Evolutionary conservation across 2,329 filamentous ascomycete genomes (phyloP).

Genomic region (Drechslerella stenobrocha): DNA sequence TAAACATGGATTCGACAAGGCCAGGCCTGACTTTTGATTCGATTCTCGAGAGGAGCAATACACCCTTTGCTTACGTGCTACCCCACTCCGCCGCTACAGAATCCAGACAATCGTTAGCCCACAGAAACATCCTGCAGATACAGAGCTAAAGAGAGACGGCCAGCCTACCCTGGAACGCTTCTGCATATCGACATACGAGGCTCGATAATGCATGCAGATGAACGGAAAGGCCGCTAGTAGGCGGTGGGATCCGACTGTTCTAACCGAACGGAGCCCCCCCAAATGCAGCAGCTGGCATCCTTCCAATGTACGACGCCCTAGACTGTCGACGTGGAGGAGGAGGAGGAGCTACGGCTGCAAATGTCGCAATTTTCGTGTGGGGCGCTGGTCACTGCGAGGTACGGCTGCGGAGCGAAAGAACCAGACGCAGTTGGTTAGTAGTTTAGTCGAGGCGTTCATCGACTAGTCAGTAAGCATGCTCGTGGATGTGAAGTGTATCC

Average conservation of each 20-base stretch:
- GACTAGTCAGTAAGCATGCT: too few relatives aligned
- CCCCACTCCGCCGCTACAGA: neutral
- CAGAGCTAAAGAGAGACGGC: neutral
- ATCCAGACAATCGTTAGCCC: neutral
- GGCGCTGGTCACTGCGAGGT: too few relatives aligned
- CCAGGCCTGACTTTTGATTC: slow-evolving; percentile 4
- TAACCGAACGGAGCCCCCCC: slow-evolving; percentile 15
- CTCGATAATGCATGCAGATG: slow-evolving; percentile 39
- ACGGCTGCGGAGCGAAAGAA: too few relatives aligned
- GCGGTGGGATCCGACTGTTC: slow-evolving; percentile 46
- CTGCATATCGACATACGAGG: slow-evolving; percentile 12
- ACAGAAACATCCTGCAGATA: too few relatives aligned
- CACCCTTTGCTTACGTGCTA: neutral
- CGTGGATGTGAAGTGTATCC: too few relatives aligned
- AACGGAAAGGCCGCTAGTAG: slow-evolving; percentile 40
- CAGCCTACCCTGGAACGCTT: neutral
- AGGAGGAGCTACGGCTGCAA: too few relatives aligned
- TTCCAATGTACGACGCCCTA: too few relatives aligned
- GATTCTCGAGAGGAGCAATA: neutral
- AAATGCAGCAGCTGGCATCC: slow-evolving; percentile 14
- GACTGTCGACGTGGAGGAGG: too few relatives aligned
- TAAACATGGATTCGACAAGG: slow-evolving; percentile 1
- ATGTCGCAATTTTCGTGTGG: too few relatives aligned
- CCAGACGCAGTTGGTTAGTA: too few relatives aligned
- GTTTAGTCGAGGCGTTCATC: too few relatives aligned